phyloP scores from a whole-genome alignment of 139 green algal genomes.

The Ostreobium quekettii region DNA sequence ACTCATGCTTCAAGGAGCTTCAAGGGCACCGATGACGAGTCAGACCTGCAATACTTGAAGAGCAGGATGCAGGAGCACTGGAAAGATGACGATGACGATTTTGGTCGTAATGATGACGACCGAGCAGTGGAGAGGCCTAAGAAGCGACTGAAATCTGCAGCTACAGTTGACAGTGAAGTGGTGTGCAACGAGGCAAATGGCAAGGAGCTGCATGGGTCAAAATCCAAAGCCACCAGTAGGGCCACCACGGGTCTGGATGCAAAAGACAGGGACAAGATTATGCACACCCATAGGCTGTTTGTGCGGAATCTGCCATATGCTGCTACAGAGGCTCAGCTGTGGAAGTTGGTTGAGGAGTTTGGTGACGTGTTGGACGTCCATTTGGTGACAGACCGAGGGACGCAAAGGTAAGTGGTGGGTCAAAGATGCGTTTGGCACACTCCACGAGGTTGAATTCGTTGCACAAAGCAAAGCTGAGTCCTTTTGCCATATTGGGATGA shows the following conservation, averaged over 20 bases:
- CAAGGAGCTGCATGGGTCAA: not conserved
- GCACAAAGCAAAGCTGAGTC: too few species aligned
- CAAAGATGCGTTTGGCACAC: too few species aligned
- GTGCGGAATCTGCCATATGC: slow-evolving; percentile 88
- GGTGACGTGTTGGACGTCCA: slow-evolving; percentile 81
- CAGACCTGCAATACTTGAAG: slow-evolving; percentile 80
- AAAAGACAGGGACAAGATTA: slow-evolving; percentile 28
- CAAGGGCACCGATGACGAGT: slow-evolving; percentile 37
- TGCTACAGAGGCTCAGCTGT: slow-evolving; percentile 78
- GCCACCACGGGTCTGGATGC: slow-evolving; percentile 9
- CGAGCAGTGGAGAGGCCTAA: slow-evolving; percentile 19
- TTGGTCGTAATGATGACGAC: not conserved
- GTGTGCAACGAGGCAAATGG: not conserved
- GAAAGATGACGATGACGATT: slow-evolving; percentile 45
- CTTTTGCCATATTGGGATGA: too few species aligned
- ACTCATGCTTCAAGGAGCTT: not conserved
- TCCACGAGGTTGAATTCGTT: too few species aligned
- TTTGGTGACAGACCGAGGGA: slow-evolving; percentile 75
- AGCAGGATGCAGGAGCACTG: slow-evolving; percentile 49
- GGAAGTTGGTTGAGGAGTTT: slow-evolving; percentile 56
- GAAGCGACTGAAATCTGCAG: slow-evolving; percentile 20
- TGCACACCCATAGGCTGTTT: slow-evolving; percentile 79
- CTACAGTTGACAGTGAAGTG: not conserved
- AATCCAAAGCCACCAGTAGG: not conserved
- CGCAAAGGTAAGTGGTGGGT: not conserved